A percentile compares a stretch with the other conserved stretches of the same genome.
phyloP scores from a whole-genome alignment of 2,329 filamentous ascomycete genomes.

The Xylariales sp. region DNA sequence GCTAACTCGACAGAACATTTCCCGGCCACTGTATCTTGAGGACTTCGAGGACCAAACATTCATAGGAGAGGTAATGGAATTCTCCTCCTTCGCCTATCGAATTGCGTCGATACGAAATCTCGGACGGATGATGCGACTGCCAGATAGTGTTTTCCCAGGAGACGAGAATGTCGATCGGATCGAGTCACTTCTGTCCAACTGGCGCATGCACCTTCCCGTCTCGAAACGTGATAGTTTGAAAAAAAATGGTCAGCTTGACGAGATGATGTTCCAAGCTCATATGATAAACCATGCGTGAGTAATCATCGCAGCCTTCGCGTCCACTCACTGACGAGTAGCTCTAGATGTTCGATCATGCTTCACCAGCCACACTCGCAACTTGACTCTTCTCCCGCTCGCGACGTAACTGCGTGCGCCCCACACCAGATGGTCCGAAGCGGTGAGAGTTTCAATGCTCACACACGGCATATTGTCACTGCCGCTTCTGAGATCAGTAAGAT shows the following conservation, averaged over 20 bases:
- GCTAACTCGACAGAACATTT: constrained; percentile 42
- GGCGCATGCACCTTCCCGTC: constrained; percentile 72
- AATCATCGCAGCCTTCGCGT: neutral
- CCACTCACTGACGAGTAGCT: neutral
- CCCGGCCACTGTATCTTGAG: constrained; percentile 58
- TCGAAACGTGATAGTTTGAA: constrained; percentile 67
- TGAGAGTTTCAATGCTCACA: constrained; percentile 60
- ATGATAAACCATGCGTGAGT: constrained; percentile 64
- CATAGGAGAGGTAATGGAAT: constrained; percentile 61
- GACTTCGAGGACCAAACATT: constrained; percentile 78
- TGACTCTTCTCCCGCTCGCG: constrained; percentile 53
- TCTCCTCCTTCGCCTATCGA: constrained; percentile 82
- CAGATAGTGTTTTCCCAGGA: constrained; percentile 45
- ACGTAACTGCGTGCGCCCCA: constrained; percentile 63
- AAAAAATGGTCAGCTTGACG: constrained; percentile 69
- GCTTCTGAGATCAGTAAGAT: constrained; percentile 73
- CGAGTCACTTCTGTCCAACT: constrained; percentile 59
- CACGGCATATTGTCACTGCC: constrained; percentile 73
- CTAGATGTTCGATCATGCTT: constrained; percentile 63
- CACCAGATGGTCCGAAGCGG: constrained; percentile 47
- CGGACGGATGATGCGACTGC: constrained; percentile 64
- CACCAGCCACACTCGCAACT: constrained; percentile 77
- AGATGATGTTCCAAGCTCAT: constrained; percentile 87
- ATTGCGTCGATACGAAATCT: constrained; percentile 78
- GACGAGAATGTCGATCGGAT: constrained; percentile 49